These are phyloP conservation scores for Mortierella sp. DNA, from an alignment of 371 early-diverging fungal species.

Conservation along the genomic window DNA sequence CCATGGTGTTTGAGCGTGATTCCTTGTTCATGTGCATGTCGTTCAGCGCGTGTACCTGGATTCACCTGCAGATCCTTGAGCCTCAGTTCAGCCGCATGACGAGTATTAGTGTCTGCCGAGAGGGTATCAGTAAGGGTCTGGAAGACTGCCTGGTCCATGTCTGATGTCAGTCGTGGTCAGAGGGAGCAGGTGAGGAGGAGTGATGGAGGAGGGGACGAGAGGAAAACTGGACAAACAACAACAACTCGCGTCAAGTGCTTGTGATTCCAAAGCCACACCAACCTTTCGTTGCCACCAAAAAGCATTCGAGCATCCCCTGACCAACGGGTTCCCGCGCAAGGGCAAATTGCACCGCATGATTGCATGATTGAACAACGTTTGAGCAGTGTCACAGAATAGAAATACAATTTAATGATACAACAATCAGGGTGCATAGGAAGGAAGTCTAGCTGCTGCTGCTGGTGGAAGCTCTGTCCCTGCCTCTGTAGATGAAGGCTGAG, in stretches of 20 bases:
- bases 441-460: not conserved
- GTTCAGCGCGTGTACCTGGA: slow-evolving; percentile 59
- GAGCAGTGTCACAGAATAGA: too few relatives aligned
- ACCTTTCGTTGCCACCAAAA: too few relatives aligned
- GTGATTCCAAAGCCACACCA: not conserved
- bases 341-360: too few relatives aligned
- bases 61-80: slow-evolving; percentile 74
- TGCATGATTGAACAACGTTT: too few relatives aligned
- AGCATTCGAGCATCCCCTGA: too few relatives aligned
- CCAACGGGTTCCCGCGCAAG: too few relatives aligned
- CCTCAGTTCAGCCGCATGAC: slow-evolving; percentile 74
- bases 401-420: too few relatives aligned
- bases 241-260: not conserved
- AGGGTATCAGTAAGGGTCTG: slow-evolving; percentile 76
- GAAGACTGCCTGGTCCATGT: slow-evolving; percentile 80
- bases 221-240: not conserved
- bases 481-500: not conserved
- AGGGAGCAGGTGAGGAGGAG: not conserved
- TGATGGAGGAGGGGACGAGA: not conserved
- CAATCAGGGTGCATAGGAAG: slow-evolving; percentile 5
- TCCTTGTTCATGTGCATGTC: not conserved
- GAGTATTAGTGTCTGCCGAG: slow-evolving; percentile 72
- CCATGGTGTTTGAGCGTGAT: too few relatives aligned
- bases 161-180: slow-evolving; percentile 9
- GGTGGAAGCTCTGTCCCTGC: not conserved